These are phyloP conservation scores for Colletotrichum phormii DNA, from an alignment of 2,329 filamentous ascomycete species.

Conservation along the genomic window DNA sequence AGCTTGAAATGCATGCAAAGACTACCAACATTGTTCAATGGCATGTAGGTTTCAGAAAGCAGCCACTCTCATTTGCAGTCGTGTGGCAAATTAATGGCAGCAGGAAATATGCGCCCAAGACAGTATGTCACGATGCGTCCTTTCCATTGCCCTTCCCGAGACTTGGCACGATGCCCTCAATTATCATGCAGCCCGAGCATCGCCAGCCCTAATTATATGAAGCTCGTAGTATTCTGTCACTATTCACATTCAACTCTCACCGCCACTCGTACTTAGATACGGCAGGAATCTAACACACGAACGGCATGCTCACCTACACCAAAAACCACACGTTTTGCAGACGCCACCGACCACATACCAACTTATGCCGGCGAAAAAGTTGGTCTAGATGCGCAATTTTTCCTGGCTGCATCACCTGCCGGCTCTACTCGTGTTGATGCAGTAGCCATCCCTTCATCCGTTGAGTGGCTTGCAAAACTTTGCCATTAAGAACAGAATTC, in stretches of 20 bases:
- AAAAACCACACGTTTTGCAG: not conserved
- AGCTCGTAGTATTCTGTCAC: not conserved
- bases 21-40: too few species aligned
- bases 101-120: too few species aligned
- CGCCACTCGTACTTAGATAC: not conserved
- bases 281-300: not conserved
- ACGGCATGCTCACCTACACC: not conserved
- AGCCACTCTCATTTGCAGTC: too few species aligned
- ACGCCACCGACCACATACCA: not conserved
- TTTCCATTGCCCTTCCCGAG: not conserved
- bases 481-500: not conserved
- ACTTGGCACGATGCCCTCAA: not conserved
- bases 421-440: not conserved
- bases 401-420: not conserved
- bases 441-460: not conserved
- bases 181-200: not conserved
- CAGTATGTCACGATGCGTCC: too few species aligned
- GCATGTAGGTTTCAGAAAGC: too few species aligned
- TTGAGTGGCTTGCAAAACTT: not conserved
- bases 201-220: not conserved
- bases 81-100: too few species aligned
- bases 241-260: not conserved
- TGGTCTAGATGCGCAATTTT: not conserved
- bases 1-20: too few species aligned
- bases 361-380: not conserved